phyloP scores from a whole-genome alignment of 768 basidiomycete species.

The Tricholoma furcatifolium region DNA sequence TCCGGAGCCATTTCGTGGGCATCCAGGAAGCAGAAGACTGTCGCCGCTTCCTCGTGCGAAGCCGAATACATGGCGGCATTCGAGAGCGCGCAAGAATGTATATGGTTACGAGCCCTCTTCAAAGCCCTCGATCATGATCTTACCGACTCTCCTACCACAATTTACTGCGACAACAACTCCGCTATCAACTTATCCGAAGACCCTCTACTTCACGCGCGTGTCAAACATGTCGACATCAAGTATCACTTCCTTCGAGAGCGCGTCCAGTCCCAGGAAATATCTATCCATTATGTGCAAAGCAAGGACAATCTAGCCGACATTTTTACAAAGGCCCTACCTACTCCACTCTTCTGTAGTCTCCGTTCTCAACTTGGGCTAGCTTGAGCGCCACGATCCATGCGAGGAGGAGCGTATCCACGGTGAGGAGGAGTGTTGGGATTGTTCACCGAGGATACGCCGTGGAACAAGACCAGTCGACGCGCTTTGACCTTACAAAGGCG shows the following conservation, averaged over 20 bases:
- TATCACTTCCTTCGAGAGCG: slow-evolving; percentile 3
- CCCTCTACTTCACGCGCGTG: too few relatives aligned
- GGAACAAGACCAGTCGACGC: too few relatives aligned
- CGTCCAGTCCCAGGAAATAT: neutral
- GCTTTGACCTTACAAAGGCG: too few relatives aligned
- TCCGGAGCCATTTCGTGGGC: slow-evolving; percentile 39
- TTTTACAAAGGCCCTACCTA: slow-evolving; percentile 1
- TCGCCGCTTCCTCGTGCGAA: slow-evolving; percentile 19
- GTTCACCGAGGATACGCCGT: too few relatives aligned
- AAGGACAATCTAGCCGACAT: slow-evolving; percentile 3
- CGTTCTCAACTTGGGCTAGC: neutral
- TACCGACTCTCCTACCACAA: too few relatives aligned
- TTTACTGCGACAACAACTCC: too few relatives aligned
- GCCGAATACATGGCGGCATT: slow-evolving; percentile 8
- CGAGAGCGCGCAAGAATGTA: too few relatives aligned
- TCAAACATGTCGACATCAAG: too few relatives aligned
- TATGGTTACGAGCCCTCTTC: too few relatives aligned
- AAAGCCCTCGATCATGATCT: too few relatives aligned
- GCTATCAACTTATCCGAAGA: too few relatives aligned
- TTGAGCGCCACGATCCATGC: neutral
- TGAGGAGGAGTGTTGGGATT: too few relatives aligned
- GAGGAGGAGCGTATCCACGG: neutral
- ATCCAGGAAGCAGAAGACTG: slow-evolving; percentile 29
- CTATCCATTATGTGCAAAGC: neutral
- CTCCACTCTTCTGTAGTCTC: neutral